Conservation (phyloP, 352 stramenopile species). For the Saprolegnia diclina region DNA sequence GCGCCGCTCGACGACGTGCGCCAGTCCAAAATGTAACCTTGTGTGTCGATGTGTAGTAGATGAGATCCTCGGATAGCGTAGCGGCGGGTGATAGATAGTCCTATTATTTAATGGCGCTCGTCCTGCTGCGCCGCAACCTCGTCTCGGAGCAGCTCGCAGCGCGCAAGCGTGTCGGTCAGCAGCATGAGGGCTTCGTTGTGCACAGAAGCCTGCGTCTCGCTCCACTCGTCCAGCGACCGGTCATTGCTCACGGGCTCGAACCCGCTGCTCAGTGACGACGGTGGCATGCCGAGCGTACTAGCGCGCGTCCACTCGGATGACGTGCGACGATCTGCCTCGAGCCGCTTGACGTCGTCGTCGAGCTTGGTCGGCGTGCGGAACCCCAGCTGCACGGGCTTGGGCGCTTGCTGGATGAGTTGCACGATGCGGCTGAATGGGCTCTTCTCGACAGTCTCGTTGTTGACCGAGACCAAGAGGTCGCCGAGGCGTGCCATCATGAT, state of each 20-base stretch:
- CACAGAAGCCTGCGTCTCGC: conserved; percentile 7
- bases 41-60: too few relatives aligned
- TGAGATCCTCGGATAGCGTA: too few relatives aligned
- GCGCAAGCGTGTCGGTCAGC: conserved; percentile 19
- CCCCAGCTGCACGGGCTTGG: conserved; percentile 54
- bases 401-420: conserved; percentile 60
- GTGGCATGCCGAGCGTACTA: neutral
- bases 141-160: neutral
- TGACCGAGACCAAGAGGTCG: conserved; percentile 68
- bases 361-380: conserved; percentile 34
- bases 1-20: neutral
- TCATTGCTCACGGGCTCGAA: neutral
- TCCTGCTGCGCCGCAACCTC: neutral
- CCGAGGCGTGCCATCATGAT: conserved; percentile 70
- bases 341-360: neutral
- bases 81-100: too few relatives aligned
- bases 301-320: conserved; percentile 4
- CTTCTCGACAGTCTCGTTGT: conserved; percentile 55
- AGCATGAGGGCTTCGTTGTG: conserved; percentile 23
- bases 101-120: too few relatives aligned
- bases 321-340: neutral
- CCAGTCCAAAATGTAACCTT: neutral
- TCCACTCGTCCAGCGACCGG: conserved; percentile 22
- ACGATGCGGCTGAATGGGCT: conserved; percentile 62
- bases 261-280: neutral